These are phyloP conservation scores for Cyclotella atomus DNA, from an alignment of 108 stramenopile genomes.

Conservation along the genomic window DNA sequence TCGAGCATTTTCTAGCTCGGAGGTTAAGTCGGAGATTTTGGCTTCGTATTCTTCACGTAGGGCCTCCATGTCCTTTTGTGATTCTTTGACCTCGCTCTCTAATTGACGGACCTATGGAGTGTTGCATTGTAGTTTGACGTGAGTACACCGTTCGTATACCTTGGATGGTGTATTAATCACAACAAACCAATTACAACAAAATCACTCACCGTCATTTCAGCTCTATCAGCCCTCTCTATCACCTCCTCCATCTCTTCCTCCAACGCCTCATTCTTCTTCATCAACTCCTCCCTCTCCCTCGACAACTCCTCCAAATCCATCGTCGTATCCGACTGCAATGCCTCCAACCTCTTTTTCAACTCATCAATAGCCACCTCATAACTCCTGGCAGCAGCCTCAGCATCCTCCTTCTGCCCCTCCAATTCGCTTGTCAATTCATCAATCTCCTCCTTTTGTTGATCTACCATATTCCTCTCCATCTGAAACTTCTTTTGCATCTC, in stretches of 20 bases:
- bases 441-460: slow-evolving; percentile 31
- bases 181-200: too few relatives aligned
- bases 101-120: too few relatives aligned
- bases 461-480: slow-evolving; percentile 34
- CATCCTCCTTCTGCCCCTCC: slow-evolving; percentile 31
- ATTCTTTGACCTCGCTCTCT: slow-evolving; percentile 31
- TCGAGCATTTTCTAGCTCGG: slow-evolving; percentile 20
- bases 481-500: slow-evolving; percentile 35
- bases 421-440: slow-evolving; percentile 33
- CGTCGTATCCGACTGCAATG: slow-evolving; percentile 15
- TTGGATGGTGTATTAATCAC: too few relatives aligned
- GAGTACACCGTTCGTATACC: too few relatives aligned
- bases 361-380: slow-evolving; percentile 50
- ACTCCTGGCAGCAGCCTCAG: slow-evolving; percentile 38
- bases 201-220: slow-evolving; percentile 24
- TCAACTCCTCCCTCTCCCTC: slow-evolving; percentile 29
- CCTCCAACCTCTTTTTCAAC: slow-evolving; percentile 29
- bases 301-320: slow-evolving; percentile 21
- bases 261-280: slow-evolving; percentile 14
- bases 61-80: slow-evolving; percentile 35
- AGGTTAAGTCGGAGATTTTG: slow-evolving; percentile 30
- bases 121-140: too few relatives aligned
- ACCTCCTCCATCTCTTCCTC: slow-evolving; percentile 23
- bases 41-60: slow-evolving; percentile 45
- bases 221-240: slow-evolving; percentile 29